A percentile compares a stretch with the other conserved stretches of the same genome.
phyloP scores from a whole-genome alignment of 2,329 filamentous ascomycete genomes.

The Harringtonia aguacate region DNA sequence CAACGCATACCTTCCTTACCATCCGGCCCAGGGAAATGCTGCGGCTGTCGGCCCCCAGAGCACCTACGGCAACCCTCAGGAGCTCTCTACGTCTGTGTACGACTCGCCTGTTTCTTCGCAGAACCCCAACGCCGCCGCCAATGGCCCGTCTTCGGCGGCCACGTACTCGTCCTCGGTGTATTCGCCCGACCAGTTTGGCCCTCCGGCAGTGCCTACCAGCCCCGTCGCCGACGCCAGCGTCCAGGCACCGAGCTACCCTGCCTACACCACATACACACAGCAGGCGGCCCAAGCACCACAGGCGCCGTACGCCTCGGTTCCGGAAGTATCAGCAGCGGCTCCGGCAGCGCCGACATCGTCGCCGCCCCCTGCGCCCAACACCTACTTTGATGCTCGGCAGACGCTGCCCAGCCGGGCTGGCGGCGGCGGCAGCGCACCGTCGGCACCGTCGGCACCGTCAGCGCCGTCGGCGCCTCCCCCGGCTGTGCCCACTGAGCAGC shows the following conservation, averaged over 20 bases:
- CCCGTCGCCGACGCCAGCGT: slow-evolving; percentile 18
- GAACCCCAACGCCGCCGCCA: slow-evolving; percentile 21
- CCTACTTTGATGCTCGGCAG: slow-evolving; percentile 33
- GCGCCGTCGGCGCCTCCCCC: background rate
- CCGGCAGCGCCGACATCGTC: slow-evolving; percentile 12
- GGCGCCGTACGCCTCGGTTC: too few relatives aligned
- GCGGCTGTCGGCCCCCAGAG: slow-evolving; percentile 46
- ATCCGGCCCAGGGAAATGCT: slow-evolving; percentile 21
- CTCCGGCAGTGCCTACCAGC: slow-evolving; percentile 16
- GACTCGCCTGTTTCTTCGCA: slow-evolving; percentile 57
- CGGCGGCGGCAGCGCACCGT: slow-evolving; percentile 8
- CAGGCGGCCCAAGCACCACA: background rate
- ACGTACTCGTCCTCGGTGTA: slow-evolving; percentile 37
- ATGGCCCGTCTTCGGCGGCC: slow-evolving; percentile 24
- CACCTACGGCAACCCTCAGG: slow-evolving; percentile 63
- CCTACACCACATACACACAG: slow-evolving; percentile 24
- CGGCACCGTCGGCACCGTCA: background rate
- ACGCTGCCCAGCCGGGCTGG: slow-evolving; percentile 25
- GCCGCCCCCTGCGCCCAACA: slow-evolving; percentile 18
- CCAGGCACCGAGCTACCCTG: slow-evolving; percentile 27
- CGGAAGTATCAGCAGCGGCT: slow-evolving; percentile 11
- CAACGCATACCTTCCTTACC: slow-evolving; percentile 37
- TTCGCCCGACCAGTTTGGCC: slow-evolving; percentile 34
- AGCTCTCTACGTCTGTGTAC: slow-evolving; percentile 67
- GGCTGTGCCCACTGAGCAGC: slow-evolving; percentile 17